Base-by-base conservation (phyloP, 1,139 yeast species). In the Yamadazyma pseudoaaseri region DNA sequence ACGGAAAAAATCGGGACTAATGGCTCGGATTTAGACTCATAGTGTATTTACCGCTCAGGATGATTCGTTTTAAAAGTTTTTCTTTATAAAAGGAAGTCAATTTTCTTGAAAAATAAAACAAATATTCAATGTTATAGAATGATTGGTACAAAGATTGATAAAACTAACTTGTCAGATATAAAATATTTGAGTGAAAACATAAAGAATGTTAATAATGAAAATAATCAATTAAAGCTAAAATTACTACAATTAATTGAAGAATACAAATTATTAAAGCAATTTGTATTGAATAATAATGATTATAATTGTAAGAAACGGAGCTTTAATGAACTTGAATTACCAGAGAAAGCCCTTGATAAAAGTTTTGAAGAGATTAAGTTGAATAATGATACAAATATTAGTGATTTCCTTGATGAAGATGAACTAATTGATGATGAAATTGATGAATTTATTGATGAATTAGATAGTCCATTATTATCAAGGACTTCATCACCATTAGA, bases 401-500 rank as follows among this genome's bases (percentile, higher is more conserved):
- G 20, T 13, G 33, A 30, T n/a, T 25, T 25, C 11, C 17, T 30
- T n/a, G 33, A 24, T 6, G 33, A 30, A 4, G 28, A 20, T 11
- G 38, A 43, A 24, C 37, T 40, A 16, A 36, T 43, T 21, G 51
- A 45, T 10, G 45, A 43, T 20, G 48, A 44, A 20, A 43, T 43
- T 8, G 35, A 36, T 15, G 49, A 47, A 18, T 34, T 39, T 16
- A 54, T 50, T 18, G 49, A 44, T 27, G 58, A 52, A 39, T 52
- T 49, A 22, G 62, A 53, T 26, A 51, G 57, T 18, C 56, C 60
- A n/a, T 51, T 52, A 22, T 58, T 68, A 32, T 63, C 71, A 12
- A 50, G 73, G 33, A 65, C 70, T 20, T 61, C 69, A 1, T 63
- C 71, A 6, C 73, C 73, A 5, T 51, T 52, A 10, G 69, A 62